Percentiles rank a stretch among this genome's conserved stretches.
These are phyloP conservation scores for Eustoma russellianum DNA, from an alignment of 257 asterid species.

Conservation along the genomic window DNA sequence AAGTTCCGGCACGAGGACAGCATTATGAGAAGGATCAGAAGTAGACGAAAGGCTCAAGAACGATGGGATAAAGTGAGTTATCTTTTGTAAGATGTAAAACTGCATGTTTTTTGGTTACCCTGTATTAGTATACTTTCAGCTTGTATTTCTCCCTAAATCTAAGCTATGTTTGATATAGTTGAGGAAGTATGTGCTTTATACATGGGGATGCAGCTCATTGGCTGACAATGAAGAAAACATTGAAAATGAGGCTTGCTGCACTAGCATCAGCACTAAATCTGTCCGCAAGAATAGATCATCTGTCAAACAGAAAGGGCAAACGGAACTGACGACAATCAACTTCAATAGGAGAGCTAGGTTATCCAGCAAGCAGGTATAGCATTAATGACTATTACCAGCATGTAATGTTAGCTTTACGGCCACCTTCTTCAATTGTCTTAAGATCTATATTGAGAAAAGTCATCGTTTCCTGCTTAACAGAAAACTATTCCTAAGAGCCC, in stretches of 20 bases:
- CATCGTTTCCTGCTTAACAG: constrained; percentile 28
- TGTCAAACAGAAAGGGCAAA: constrained; percentile 25
- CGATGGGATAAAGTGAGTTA: constrained; percentile 76
- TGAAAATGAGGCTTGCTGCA: constrained; percentile 37
- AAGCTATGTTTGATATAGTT: constrained; percentile 28
- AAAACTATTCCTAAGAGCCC: constrained; percentile 31
- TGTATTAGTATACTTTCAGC: background rate
- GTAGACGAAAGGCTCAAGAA: constrained; percentile 68
- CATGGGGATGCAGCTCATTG: constrained; percentile 56
- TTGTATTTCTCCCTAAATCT: constrained; percentile 7
- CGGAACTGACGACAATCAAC: constrained; percentile 31
- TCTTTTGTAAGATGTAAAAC: constrained; percentile 2
- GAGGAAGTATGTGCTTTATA: constrained; percentile 78
- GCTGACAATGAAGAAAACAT: constrained; percentile 36
- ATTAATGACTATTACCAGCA: constrained; percentile 8
- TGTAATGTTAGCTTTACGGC: constrained; percentile 4
- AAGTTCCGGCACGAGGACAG: constrained; percentile 75
- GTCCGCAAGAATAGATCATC: constrained; percentile 38
- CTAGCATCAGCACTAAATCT: constrained; percentile 30
- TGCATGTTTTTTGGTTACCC: background rate
- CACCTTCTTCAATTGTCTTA: constrained; percentile 6
- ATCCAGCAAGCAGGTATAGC: constrained; percentile 44
- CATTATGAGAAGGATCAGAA: constrained; percentile 54
- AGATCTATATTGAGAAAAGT: constrained; percentile 18
- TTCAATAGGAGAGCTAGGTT: constrained; percentile 33